phyloP scores from a whole-genome alignment of 352 stramenopile genomes.

The Phytophthora cajani region DNA sequence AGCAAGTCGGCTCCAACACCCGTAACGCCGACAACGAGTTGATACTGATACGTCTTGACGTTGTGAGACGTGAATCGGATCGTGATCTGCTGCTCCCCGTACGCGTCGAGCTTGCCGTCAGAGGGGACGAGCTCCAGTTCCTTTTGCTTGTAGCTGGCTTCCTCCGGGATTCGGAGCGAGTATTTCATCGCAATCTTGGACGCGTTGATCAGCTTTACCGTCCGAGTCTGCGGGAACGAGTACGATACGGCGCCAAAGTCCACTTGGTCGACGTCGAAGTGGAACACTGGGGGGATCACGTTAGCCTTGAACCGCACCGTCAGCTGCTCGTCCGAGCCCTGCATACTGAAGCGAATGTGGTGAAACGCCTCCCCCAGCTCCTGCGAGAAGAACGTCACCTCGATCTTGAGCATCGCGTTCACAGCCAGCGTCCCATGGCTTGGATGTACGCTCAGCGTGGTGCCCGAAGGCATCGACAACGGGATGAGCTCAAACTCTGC shows the following conservation, averaged over 20 bases:
- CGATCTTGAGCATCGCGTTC: slow-evolving; percentile 84
- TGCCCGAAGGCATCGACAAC: slow-evolving; percentile 43
- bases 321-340: slow-evolving; percentile 89
- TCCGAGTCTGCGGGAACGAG: slow-evolving; percentile 84
- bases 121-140: slow-evolving; percentile 90
- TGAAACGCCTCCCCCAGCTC: slow-evolving; percentile 90
- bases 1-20: slow-evolving; percentile 91
- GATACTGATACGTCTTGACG: slow-evolving; percentile 93
- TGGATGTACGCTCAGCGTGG: slow-evolving; percentile 54
- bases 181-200: slow-evolving; percentile 94
- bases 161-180: slow-evolving; percentile 90
- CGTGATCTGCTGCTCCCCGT: slow-evolving; percentile 81
- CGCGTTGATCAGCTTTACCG: slow-evolving; percentile 91
- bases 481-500: slow-evolving; percentile 76
- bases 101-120: slow-evolving; percentile 79
- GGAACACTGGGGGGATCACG: slow-evolving; percentile 94
- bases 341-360: slow-evolving; percentile 83
- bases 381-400: slow-evolving; percentile 88
- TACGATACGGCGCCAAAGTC: slow-evolving; percentile 94
- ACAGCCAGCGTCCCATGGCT: slow-evolving; percentile 64
- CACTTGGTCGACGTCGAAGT: slow-evolving; percentile 90
- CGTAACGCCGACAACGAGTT: slow-evolving; percentile 91
- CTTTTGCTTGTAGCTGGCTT: slow-evolving; percentile 90
- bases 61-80: slow-evolving; percentile 89
- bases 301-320: slow-evolving; percentile 85